phyloP scores from a whole-genome alignment of 192 early-diverging fungal genomes.

The Gigaspora rosea region DNA sequence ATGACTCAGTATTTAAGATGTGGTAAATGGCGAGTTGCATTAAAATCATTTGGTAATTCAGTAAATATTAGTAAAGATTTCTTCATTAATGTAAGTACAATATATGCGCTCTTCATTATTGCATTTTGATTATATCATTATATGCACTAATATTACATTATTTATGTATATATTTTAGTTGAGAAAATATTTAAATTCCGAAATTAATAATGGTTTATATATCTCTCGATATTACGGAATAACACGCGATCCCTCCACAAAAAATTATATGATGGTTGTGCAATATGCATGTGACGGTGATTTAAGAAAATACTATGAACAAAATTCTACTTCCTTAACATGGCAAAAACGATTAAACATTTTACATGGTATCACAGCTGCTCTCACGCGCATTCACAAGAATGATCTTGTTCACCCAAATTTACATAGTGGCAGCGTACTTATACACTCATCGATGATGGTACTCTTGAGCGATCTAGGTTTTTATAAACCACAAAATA shows the following conservation, averaged over 20 bases:
- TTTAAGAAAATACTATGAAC: constrained; percentile 39
- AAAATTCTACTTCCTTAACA: constrained; percentile 34
- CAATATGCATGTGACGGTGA: constrained; percentile 41
- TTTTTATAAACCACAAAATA: constrained; percentile 34
- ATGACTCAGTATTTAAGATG: neutral
- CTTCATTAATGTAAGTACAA: constrained; percentile 3
- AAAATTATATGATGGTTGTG: constrained; percentile 43
- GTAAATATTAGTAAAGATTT: neutral
- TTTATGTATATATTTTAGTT: neutral
- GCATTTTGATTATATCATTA: neutral
- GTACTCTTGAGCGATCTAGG: constrained; percentile 37
- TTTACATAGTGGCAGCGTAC: constrained; percentile 31
- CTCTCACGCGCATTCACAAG: constrained; percentile 42
- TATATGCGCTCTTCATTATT: neutral
- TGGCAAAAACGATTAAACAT: constrained; percentile 39
- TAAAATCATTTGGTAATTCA: constrained; percentile 26
- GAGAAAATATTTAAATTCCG: neutral
- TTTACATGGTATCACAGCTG: constrained; percentile 36
- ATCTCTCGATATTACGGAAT: constrained; percentile 20
- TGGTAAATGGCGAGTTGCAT: neutral
- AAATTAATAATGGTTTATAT: constrained; percentile 2
- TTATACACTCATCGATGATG: neutral
- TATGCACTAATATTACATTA: neutral
- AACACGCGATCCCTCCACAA: constrained; percentile 20
- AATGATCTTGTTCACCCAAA: constrained; percentile 44